Evolutionary conservation across 805 yeast species (phyloP).

Genomic region (Trichomonascus vanleenenianus): DNA sequence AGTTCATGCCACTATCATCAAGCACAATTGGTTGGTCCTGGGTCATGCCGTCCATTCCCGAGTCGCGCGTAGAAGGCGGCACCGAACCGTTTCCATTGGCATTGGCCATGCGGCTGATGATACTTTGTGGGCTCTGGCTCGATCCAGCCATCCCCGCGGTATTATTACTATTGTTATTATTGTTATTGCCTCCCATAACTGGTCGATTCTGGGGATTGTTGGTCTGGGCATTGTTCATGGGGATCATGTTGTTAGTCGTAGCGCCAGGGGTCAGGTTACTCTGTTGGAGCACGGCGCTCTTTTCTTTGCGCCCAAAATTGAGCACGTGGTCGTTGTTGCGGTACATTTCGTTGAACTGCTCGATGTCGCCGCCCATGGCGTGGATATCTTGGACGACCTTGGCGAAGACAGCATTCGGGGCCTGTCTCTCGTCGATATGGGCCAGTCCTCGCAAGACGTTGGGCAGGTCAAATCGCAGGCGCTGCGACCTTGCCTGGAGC

Average conservation of each 20-base stretch:
- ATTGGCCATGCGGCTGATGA: too few relatives aligned
- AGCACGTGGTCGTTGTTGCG: conserved; percentile 4
- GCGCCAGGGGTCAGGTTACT: not conserved
- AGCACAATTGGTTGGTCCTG: conserved; percentile 1
- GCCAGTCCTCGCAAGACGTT: conserved; percentile 13
- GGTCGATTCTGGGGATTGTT: not conserved
- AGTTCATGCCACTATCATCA: not conserved
- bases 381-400: conserved; percentile 8
- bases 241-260: not conserved
- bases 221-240: too few relatives aligned
- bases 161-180: not conserved
- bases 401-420: conserved; percentile 11
- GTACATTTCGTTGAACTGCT: conserved; percentile 9
- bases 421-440: conserved; percentile 15
- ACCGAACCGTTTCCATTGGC: not conserved
- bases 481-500: conserved; percentile 10
- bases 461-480: conserved; percentile 15
- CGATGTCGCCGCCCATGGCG: conserved; percentile 9
- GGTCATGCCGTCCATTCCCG: not conserved
- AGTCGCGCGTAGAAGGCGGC: too few relatives aligned
- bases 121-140: not conserved
- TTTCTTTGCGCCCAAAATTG: conserved; percentile 8
- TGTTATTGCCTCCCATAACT: not conserved
- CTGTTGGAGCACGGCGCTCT: not conserved
- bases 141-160: not conserved